Conservation (phyloP, 306 rosid species). For the Quercus bicolor region DNA sequence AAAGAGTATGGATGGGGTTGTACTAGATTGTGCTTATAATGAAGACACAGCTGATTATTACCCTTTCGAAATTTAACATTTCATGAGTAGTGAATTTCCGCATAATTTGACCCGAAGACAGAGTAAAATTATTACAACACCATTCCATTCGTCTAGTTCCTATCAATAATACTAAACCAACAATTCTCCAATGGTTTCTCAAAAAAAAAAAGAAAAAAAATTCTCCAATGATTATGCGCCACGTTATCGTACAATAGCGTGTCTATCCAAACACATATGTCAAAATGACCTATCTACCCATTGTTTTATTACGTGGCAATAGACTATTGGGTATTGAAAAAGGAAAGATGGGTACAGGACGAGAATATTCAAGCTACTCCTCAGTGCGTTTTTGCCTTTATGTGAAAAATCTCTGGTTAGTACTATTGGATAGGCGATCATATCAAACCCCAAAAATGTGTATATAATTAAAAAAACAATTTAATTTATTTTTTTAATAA, state of each 20-base stretch:
- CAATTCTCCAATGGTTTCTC: neutral
- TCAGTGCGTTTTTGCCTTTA: slow-evolving; percentile 45
- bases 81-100: slow-evolving; percentile 54
- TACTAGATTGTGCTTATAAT: neutral
- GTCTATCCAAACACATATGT: neutral
- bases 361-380: slow-evolving; percentile 26
- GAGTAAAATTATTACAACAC: slow-evolving; percentile 19
- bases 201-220: too few species aligned
- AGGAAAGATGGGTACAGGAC: neutral
- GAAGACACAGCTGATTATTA: slow-evolving; percentile 13
- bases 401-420: neutral
- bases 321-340: slow-evolving; percentile 25
- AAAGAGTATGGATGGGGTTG: neutral
- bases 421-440: slow-evolving; percentile 33
- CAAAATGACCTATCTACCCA: slow-evolving; percentile 26
- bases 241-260: neutral
- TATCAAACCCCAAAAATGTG: slow-evolving; percentile 23
- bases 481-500: neutral
- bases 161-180: neutral
- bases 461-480: neutral
- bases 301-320: slow-evolving; percentile 24
- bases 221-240: neutral
- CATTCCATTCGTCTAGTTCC: slow-evolving; percentile 6
- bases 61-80: slow-evolving; percentile 16
- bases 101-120: slow-evolving; percentile 45